A percentile compares a stretch with the other conserved stretches of the same genome.
Evolutionary conservation across 1,139 yeast species (phyloP).

Genomic region (Hanseniaspora gamundiae): DNA sequence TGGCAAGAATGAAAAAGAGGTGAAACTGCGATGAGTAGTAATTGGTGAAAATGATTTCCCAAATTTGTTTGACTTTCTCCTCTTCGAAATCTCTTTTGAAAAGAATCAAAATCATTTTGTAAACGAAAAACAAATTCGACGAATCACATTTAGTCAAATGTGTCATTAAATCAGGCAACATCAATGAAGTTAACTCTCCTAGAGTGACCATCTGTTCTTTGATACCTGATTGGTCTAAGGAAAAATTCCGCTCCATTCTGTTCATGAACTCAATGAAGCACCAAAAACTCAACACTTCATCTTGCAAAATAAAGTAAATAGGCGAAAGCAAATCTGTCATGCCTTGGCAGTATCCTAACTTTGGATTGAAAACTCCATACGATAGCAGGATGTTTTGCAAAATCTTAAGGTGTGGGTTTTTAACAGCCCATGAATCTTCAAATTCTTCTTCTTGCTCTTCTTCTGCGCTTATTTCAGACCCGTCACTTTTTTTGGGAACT

Average conservation of each 20-base stretch:
- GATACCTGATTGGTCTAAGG: conserved; percentile 89
- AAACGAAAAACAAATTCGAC: conserved; percentile 81
- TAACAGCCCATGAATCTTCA: conserved; percentile 43
- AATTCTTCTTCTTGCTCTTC: conserved; percentile 32
- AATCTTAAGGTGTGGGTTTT: conserved; percentile 54
- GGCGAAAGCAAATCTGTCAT: conserved; percentile 93
- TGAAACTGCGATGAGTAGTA: conserved; percentile 77
- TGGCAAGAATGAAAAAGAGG: conserved; percentile 73
- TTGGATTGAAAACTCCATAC: conserved; percentile 70
- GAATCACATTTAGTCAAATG: conserved; percentile 85
- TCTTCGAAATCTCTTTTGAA: conserved; percentile 73
- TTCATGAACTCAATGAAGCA: conserved; percentile 84
- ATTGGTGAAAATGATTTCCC: conserved; percentile 93
- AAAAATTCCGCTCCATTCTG: conserved; percentile 86
- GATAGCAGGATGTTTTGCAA: conserved; percentile 75
- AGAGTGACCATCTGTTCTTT: conserved; percentile 74
- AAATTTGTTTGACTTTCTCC: conserved; percentile 62
- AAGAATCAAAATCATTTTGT: conserved; percentile 92
- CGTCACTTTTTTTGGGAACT: conserved; percentile 12
- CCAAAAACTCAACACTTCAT: conserved; percentile 80
- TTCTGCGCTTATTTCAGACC: conserved; percentile 18
- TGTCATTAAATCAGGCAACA: conserved; percentile 72
- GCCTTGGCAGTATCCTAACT: conserved; percentile 93
- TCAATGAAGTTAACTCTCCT: conserved; percentile 72
- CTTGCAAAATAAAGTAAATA: conserved; percentile 54